A percentile compares a stretch with the other conserved stretches of the same genome.
Evolutionary conservation across 345 rosid species (phyloP).

Genomic region (Bruguiera sexangula): DNA sequence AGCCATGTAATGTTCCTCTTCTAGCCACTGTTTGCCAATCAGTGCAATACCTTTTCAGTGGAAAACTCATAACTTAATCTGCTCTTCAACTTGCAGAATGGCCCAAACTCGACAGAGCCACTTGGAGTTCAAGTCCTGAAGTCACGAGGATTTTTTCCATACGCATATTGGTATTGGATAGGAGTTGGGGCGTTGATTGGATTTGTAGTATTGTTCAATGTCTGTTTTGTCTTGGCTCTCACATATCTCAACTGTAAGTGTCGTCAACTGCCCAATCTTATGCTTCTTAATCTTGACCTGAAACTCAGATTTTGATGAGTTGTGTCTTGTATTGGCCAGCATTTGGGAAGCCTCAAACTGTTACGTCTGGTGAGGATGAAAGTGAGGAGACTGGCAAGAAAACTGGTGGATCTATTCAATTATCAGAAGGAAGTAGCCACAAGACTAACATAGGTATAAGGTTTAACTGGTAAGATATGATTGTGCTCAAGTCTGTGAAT

Average conservation of each 20-base stretch:
- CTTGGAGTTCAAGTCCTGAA: slow-evolving; percentile 44
- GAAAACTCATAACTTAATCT: background rate
- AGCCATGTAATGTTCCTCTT: slow-evolving; percentile 26
- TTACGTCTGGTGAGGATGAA: slow-evolving; percentile 37
- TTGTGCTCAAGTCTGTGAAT: background rate
- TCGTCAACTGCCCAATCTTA: background rate
- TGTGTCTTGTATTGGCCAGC: slow-evolving; percentile 35
- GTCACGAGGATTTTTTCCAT: slow-evolving; percentile 45
- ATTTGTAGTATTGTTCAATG: slow-evolving; percentile 40
- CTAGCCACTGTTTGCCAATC: background rate
- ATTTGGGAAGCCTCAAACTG: slow-evolving; percentile 45
- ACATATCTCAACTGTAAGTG: slow-evolving; percentile 54
- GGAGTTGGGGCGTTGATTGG: slow-evolving; percentile 47
- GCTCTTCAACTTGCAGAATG: slow-evolving; percentile 11
- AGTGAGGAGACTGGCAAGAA: slow-evolving; percentile 17
- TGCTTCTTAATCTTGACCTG: background rate
- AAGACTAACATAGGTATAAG: slow-evolving; percentile 21
- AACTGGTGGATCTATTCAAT: slow-evolving; percentile 32
- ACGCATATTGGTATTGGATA: slow-evolving; percentile 66
- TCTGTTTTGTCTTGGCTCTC: slow-evolving; percentile 35
- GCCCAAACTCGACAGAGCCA: slow-evolving; percentile 26
- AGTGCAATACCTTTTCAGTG: background rate
- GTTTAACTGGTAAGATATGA: background rate
- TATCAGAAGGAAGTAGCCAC: slow-evolving; percentile 21
- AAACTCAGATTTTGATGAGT: background rate